A percentile compares a stretch with the other conserved stretches of the same genome.
phyloP scores from a whole-genome alignment of 345 rosid genomes.

The Euphorbia lathyris region DNA sequence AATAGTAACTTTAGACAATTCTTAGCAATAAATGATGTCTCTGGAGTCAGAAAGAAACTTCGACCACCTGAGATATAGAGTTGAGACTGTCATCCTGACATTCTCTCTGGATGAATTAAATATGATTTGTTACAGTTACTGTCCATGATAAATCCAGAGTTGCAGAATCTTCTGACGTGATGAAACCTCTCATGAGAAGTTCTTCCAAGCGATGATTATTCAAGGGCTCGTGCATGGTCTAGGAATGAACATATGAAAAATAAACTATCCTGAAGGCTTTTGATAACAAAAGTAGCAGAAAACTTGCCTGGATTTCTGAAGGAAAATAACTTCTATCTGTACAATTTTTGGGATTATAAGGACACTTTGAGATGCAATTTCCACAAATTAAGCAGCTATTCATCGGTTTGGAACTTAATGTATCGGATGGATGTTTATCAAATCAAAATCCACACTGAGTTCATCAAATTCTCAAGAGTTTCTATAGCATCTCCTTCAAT shows the following conservation, averaged over 20 bases:
- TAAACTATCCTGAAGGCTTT: neutral
- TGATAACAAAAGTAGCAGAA: neutral
- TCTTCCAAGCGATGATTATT: no score
- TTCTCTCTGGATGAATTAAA: slow-evolving; percentile 16
- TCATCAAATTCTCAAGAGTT: slow-evolving; percentile 21
- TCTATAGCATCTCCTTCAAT: slow-evolving; percentile 23
- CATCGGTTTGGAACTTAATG: no score
- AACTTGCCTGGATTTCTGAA: slow-evolving; percentile 36
- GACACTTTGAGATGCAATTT: slow-evolving; percentile 48
- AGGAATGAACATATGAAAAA: neutral
- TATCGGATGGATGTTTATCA: slow-evolving; percentile 26
- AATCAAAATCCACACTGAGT: slow-evolving; percentile 36
- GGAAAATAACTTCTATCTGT: slow-evolving; percentile 37
- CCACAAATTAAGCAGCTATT: slow-evolving; percentile 40
- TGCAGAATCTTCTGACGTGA: slow-evolving; percentile 42
- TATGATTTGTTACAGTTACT: slow-evolving; percentile 28
- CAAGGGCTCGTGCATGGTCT: no score
- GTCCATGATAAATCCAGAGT: slow-evolving; percentile 36
- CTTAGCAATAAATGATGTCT: slow-evolving; percentile 41
- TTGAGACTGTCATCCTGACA: slow-evolving; percentile 29
- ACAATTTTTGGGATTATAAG: slow-evolving; percentile 45
- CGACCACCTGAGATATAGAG: slow-evolving; percentile 36
- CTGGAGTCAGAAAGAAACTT: slow-evolving; percentile 31
- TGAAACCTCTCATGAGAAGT: slow-evolving; percentile 43
- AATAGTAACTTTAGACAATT: slow-evolving; percentile 8